These are phyloP conservation scores for Fraxinus excelsior DNA, from an alignment of 257 asterid genomes.

Conservation along the genomic window DNA sequence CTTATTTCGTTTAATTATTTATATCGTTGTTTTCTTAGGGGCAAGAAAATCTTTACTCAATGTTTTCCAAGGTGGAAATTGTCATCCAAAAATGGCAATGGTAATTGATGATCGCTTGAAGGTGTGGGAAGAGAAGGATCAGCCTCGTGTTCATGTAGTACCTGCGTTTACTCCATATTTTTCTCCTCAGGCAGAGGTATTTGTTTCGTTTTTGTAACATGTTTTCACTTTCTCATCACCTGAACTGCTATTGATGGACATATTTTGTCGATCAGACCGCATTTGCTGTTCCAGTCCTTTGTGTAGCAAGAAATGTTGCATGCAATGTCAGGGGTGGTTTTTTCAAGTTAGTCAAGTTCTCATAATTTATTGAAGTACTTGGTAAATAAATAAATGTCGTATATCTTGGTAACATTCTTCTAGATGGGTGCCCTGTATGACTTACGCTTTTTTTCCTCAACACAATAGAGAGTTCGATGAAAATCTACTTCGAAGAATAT, in stretches of 20 bases:
- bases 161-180: constrained; percentile 96
- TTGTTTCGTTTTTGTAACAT: constrained; percentile 17
- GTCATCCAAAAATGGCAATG: constrained; percentile 98
- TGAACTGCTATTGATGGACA: constrained; percentile 9
- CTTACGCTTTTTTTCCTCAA: background rate
- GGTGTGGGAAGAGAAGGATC: constrained; percentile 99
- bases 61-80: constrained; percentile 84
- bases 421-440: constrained; percentile 16
- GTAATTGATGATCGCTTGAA: constrained; percentile 93
- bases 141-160: constrained; percentile 95
- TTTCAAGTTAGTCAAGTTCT: constrained; percentile 67
- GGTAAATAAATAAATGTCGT: background rate
- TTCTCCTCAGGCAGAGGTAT: constrained; percentile 99
- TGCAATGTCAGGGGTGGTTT: constrained; percentile 96
- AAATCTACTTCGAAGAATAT: constrained; percentile 56
- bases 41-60: constrained; percentile 83
- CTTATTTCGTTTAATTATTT: background rate
- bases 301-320: constrained; percentile 98
- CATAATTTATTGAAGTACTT: constrained; percentile 17
- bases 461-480: constrained; percentile 84
- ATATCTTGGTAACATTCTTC: background rate
- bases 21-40: constrained; percentile 41
- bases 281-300: constrained; percentile 84
- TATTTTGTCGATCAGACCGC: constrained; percentile 53
- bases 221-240: constrained; percentile 17